A percentile compares a stretch with the other conserved stretches of the same genome.
Evolutionary conservation across 2,329 filamentous ascomycete species (phyloP).

Genomic region (Aspergillus niger): DNA sequence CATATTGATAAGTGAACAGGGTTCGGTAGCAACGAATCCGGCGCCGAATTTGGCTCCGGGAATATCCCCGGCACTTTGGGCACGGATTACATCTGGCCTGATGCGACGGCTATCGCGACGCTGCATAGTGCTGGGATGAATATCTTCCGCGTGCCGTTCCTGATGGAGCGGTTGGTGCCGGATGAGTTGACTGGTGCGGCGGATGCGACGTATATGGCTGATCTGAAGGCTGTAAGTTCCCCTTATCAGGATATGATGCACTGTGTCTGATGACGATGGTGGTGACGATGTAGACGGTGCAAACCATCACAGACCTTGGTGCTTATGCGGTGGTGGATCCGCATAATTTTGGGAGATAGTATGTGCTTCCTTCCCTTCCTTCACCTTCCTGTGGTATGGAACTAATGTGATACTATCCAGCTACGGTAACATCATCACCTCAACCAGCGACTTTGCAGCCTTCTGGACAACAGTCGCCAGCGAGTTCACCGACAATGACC

Average conservation of each 20-base stretch:
- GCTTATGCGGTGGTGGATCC: slow-evolving; percentile 60
- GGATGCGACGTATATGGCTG: slow-evolving; percentile 47
- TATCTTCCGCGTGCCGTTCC: slow-evolving; percentile 58
- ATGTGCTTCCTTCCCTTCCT: slow-evolving; percentile 5
- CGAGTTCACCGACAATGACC: slow-evolving; percentile 55
- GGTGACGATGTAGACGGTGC: slow-evolving; percentile 29
- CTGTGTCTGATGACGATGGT: background rate
- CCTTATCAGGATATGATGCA: no score
- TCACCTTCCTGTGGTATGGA: background rate
- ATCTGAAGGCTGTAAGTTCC: slow-evolving; percentile 33
- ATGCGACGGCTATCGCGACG: slow-evolving; percentile 53
- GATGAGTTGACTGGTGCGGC: slow-evolving; percentile 46
- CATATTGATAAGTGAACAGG: slow-evolving; percentile 19
- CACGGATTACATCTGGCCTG: slow-evolving; percentile 66
- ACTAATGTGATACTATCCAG: background rate
- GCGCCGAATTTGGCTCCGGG: slow-evolving; percentile 66
- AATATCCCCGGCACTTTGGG: slow-evolving; percentile 58
- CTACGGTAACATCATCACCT: slow-evolving; percentile 31
- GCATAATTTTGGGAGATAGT: slow-evolving; percentile 60
- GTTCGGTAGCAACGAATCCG: slow-evolving; percentile 59
- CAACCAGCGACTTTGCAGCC: slow-evolving; percentile 55
- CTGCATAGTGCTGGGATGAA: slow-evolving; percentile 58
- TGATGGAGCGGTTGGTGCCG: slow-evolving; percentile 58
- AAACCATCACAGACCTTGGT: slow-evolving; percentile 47
- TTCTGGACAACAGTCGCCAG: slow-evolving; percentile 61